phyloP scores from a whole-genome alignment of 1,139 yeast genomes.

The Citeromyces hawaiiensis region DNA sequence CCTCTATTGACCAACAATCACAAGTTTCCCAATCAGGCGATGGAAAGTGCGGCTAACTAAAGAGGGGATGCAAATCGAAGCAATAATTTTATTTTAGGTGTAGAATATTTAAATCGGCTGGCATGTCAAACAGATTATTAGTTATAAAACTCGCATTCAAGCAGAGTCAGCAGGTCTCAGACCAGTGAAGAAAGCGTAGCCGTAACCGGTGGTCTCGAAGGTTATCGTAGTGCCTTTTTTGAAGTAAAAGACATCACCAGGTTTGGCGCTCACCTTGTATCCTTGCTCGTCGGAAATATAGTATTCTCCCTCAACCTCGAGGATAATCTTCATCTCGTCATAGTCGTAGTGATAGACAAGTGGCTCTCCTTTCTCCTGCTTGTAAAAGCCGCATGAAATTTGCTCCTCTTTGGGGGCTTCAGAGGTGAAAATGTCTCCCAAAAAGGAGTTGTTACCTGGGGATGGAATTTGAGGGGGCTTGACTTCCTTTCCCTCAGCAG shows the following conservation, averaged over 20 bases:
- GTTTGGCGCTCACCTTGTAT: constrained; percentile 36
- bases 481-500: constrained; percentile 36
- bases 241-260: constrained; percentile 61
- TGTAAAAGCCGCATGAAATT: constrained; percentile 54
- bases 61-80: no score
- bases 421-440: constrained; percentile 49
- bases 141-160: no score
- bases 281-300: constrained; percentile 51
- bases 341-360: constrained; percentile 50
- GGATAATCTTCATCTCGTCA: constrained; percentile 60
- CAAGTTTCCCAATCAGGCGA: no score
- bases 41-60: no score
- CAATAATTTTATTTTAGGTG: no score
- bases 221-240: constrained; percentile 56
- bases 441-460: constrained; percentile 49
- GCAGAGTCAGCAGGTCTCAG: constrained; percentile 34
- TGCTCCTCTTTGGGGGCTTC: constrained; percentile 43
- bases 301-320: constrained; percentile 55
- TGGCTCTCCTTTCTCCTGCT: constrained; percentile 53
- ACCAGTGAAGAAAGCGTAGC: constrained; percentile 53
- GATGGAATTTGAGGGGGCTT: constrained; percentile 47
- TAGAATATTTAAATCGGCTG: no score
- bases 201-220: constrained; percentile 53
- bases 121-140: no score
- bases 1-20: no score